Conservation (phyloP, 1,139 yeast species). For the Geotrichum carabidarum region DNA sequence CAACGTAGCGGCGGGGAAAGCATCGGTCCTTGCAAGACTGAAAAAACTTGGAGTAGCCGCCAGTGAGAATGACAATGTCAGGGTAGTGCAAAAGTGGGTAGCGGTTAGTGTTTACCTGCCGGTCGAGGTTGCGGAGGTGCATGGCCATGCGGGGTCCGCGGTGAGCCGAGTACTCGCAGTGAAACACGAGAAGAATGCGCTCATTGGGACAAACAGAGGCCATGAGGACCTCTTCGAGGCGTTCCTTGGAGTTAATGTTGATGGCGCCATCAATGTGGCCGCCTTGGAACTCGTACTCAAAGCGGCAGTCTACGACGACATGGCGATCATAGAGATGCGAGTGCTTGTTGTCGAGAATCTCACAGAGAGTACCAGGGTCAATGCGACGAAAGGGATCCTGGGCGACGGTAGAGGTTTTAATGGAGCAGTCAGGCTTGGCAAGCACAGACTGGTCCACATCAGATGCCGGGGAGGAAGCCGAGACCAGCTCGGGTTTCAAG, state of each 20-base stretch:
- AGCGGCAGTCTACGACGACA: constrained; percentile 80
- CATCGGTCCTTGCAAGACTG: constrained; percentile 53
- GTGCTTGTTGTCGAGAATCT: constrained; percentile 56
- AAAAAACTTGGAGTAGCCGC: constrained; percentile 82
- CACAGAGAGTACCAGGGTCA: constrained; percentile 56
- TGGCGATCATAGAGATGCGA: constrained; percentile 54
- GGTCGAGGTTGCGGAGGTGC: constrained; percentile 77
- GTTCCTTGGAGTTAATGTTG: constrained; percentile 67
- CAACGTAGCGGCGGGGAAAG: constrained; percentile 72
- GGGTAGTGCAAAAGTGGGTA: constrained; percentile 84
- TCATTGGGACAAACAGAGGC: constrained; percentile 24
- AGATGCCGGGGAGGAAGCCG: constrained; percentile 15
- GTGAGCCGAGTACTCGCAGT: constrained; percentile 89
- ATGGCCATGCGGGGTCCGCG: constrained; percentile 92
- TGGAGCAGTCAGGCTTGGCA: constrained; percentile 23
- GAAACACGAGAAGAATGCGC: constrained; percentile 63
- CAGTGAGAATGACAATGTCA: constrained; percentile 79
- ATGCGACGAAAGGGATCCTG: constrained; percentile 76
- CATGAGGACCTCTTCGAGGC: constrained; percentile 48
- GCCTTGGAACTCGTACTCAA: constrained; percentile 84
- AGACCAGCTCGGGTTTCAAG: background rate
- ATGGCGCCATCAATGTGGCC: constrained; percentile 86
- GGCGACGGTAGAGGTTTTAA: constrained; percentile 39
- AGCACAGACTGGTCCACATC: constrained; percentile 7
- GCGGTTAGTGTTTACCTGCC: constrained; percentile 61